Evolutionary conservation across 495 filamentous ascomycete genomes (phyloP), one percentile per base, ranked within the genome.

Genomic region (Annulohypoxylon nitens): DNA sequence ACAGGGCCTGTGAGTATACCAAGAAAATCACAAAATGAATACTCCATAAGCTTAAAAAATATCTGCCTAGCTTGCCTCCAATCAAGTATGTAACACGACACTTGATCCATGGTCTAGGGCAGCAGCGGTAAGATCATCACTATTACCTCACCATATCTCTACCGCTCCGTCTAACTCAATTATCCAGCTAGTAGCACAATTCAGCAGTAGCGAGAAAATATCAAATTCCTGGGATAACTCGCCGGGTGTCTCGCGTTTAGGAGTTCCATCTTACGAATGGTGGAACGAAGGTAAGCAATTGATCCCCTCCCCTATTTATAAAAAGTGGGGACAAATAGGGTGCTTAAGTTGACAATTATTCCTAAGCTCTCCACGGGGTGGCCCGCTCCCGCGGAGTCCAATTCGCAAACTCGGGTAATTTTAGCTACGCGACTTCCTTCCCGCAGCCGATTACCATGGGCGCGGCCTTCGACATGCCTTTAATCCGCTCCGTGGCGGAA

Each of bases 391-490:
- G 81, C 10, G 86, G 86, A 4, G 88, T 87, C 2, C 86, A 86
- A 23, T 88, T 87, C 72, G 76, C 83, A 1, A 75, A 80, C 23
- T 78, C 78, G 1, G 87, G 85, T 2, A 82, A 86, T 23, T 90
- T 81, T 75, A 84, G 78, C 72, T 89, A 87, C 79, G 85, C 89
- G 0, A 91, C 89, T 0, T 88, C 87, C 0, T 91, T 91, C 75
- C 89, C 90, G 0, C 82, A 84, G 71, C 89, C 89, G 0, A 89
- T 92, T 45, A 74, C 85, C 0, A 84, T 88, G 71, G 87, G 86
- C 64, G 88, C 90, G 0, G 85, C 89, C 3, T 85, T 91, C 69
- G 88, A 92, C 69, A 86, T 88, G 64, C 81, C 85, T 2, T 68
- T 91, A 71, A 89, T 92, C 78, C 80, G 84, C 16, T 80, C 84